A percentile compares a stretch with the other conserved stretches of the same genome.
Evolutionary conservation across 164 flowering plant species (phyloP).

Genomic region (Stephania japonica): DNA sequence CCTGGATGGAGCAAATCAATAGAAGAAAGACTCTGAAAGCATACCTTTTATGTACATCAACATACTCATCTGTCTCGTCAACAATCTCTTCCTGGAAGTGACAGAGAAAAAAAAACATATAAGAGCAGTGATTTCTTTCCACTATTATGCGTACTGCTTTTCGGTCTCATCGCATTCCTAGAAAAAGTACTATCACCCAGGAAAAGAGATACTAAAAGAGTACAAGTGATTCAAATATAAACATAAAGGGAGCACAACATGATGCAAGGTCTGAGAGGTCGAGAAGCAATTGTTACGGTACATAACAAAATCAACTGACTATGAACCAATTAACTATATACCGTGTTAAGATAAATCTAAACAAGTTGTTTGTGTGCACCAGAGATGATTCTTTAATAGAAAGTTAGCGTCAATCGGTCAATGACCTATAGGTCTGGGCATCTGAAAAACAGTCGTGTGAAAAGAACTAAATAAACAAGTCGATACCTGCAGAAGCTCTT

Average conservation of each 20-base stretch:
- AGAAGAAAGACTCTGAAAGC: neutral
- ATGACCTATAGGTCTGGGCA: neutral
- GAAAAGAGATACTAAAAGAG: no score
- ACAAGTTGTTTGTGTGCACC: neutral
- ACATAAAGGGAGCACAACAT: no score
- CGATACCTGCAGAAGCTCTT: slow-evolving; percentile 90
- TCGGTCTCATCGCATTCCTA: neutral
- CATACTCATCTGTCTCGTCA: slow-evolving; percentile 65
- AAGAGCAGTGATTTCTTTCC: neutral
- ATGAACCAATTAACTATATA: neutral
- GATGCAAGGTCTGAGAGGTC: no score
- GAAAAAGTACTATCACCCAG: no score
- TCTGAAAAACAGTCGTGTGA: neutral
- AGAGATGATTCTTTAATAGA: neutral
- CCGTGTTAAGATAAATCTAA: neutral
- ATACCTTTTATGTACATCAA: slow-evolving; percentile 68
- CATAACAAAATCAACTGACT: neutral
- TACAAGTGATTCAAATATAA: no score
- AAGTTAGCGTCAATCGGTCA: neutral
- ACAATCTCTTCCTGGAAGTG: slow-evolving; percentile 65
- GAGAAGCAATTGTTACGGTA: neutral
- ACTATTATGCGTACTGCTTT: neutral
- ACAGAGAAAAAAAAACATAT: neutral
- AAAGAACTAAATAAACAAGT: neutral
- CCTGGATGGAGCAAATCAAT: neutral